A percentile compares a stretch with the other conserved stretches of the same genome.
Conservation (phyloP, 176 grass and related monocot species). For the Tillandsia leiboldiana region DNA sequence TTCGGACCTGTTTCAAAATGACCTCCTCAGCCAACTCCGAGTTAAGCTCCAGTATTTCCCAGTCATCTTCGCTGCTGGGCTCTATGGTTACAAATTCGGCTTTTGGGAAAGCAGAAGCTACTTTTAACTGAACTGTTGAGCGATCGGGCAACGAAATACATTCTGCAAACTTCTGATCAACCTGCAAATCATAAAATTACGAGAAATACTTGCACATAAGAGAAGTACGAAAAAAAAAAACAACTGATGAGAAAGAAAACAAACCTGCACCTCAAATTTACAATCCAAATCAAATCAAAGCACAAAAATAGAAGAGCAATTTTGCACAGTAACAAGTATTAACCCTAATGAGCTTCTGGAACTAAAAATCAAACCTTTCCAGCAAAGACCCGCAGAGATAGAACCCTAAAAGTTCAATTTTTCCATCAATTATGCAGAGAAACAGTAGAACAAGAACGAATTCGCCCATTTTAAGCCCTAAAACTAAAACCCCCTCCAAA, state of each 20-base stretch:
- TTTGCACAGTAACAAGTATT: too few species aligned
- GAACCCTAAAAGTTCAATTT: too few species aligned
- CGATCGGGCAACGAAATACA: constrained; percentile 64
- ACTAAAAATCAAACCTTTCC: too few species aligned
- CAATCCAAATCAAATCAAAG: too few species aligned
- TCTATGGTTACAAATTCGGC: constrained; percentile 68
- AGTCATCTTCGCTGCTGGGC: constrained; percentile 77
- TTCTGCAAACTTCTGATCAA: constrained; percentile 60
- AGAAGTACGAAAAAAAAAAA: not conserved
- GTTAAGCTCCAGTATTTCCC: constrained; percentile 90
- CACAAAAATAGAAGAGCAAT: too few species aligned
- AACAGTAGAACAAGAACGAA: too few species aligned
- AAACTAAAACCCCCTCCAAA: too few species aligned
- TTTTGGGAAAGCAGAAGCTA: constrained; percentile 50
- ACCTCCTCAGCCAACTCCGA: constrained; percentile 80
- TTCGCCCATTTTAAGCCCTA: too few species aligned
- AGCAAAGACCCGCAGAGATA: too few species aligned
- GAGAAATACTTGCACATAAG: constrained; percentile 4
- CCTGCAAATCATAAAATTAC: constrained; percentile 35
- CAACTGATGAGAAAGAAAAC: not conserved
- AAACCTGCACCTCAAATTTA: not conserved
- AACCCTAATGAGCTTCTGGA: too few species aligned
- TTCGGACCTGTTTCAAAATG: constrained; percentile 69
- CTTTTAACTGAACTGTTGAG: constrained; percentile 50
- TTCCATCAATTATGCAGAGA: too few species aligned